Evolutionary conservation across 805 yeast species (phyloP), one percentile per base, ranked within the genome.

Genomic region (Candida lessepsii): DNA sequence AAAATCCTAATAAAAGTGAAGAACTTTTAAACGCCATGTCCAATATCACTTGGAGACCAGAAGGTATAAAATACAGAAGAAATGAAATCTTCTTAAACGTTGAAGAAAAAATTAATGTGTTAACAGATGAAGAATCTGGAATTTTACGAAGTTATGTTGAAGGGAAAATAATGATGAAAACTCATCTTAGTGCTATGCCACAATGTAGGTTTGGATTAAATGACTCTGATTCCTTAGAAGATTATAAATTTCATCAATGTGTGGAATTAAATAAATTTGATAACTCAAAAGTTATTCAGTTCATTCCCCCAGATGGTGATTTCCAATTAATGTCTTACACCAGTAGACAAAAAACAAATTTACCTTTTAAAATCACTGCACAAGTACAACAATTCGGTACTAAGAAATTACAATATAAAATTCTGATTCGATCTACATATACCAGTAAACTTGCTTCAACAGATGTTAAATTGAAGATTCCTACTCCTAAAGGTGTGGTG

Each of bases 271-370:
- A 75, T 45, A 75, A 76, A 50, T 86, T 83, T 58, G 87, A 85
- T 43, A 53, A 68, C 10, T 78, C 81, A 15, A 66, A 83, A 30
- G 64, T 76, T 14, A 83, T 89, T 42, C 77, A 73, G 37, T 88
- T 89, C 49, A 68, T 81, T 6, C 96, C 96, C 2, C 96, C 96
- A 1, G 96, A 88, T 61, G 95, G 95, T 0, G 78, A 80, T 37
- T 86, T 87, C 56, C 91, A 87, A 58, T 72, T 89, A 44, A 81
- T 89, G 90, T 71, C 78, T 25, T 89, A 88, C 61, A 65, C 61
- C 34, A 56, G 68, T 29, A 44, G 52, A 11, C 65, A 53, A 52
- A 78, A 80, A 47, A 64, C 85, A 44, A 77, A 76, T 36, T 56
- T 86, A 21, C 97, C 97, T 3, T 85, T 88, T 60, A 68, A 70